Conservation (phyloP, 2,329 filamentous ascomycete species). For the Acrocalymma vagum region DNA sequence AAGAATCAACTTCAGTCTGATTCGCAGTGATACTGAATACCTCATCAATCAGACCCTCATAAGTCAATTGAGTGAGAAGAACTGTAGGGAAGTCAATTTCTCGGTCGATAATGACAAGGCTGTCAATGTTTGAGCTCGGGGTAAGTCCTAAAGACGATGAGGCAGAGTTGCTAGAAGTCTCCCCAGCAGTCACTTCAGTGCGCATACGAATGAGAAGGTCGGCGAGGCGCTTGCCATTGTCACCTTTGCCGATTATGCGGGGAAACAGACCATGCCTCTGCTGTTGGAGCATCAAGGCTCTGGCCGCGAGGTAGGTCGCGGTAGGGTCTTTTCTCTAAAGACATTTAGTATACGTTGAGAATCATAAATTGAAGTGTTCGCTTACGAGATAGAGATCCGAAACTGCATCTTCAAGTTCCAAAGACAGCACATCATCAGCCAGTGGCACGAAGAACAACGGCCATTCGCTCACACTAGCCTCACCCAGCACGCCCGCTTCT, state of each 20-base stretch:
- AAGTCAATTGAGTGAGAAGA: slow-evolving; percentile 92
- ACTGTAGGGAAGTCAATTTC: slow-evolving; percentile 94
- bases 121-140: slow-evolving; percentile 88
- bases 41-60: slow-evolving; percentile 95
- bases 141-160: slow-evolving; percentile 71
- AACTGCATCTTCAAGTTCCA: slow-evolving; percentile 90
- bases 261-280: slow-evolving; percentile 93
- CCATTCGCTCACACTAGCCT: slow-evolving; percentile 87
- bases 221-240: slow-evolving; percentile 88
- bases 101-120: slow-evolving; percentile 91
- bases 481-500: slow-evolving; percentile 90
- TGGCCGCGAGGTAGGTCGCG: slow-evolving; percentile 86
- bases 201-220: slow-evolving; percentile 91
- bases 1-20: slow-evolving; percentile 90
- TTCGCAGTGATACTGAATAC: slow-evolving; percentile 91
- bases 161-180: slow-evolving; percentile 68
- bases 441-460: slow-evolving; percentile 90
- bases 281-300: slow-evolving; percentile 93
- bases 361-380: background rate
- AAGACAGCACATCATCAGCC: slow-evolving; percentile 87
- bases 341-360: slow-evolving; percentile 27
- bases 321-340: slow-evolving; percentile 82
- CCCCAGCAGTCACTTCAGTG: slow-evolving; percentile 83
- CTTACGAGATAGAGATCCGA: slow-evolving; percentile 81
- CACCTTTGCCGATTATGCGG: slow-evolving; percentile 92